Evolutionary conservation across 192 early-diverging fungal species (phyloP).

Genomic region (Backusella macrospora): DNA sequence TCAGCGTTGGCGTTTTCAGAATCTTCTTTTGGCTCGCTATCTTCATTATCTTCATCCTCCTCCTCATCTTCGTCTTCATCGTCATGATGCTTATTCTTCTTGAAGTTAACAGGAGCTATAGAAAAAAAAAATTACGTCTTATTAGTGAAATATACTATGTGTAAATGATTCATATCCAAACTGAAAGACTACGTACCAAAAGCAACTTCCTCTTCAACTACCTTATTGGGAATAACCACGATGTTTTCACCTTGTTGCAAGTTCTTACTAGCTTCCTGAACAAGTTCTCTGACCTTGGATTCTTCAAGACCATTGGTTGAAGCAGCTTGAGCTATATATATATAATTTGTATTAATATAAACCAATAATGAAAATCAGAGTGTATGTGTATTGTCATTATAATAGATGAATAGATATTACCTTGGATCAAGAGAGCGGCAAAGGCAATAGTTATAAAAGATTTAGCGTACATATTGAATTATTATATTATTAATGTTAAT

Average conservation of each 20-base stretch:
- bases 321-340: slow-evolving; percentile 9
- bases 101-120: not conserved
- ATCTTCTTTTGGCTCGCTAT: not conserved
- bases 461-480: slow-evolving; percentile 14
- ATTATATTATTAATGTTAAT: not conserved
- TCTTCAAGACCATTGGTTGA: not conserved
- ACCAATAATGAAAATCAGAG: not conserved
- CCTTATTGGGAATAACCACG: not conserved
- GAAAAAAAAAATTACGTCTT: not conserved
- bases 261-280: not conserved
- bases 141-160: not conserved
- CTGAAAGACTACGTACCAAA: not conserved
- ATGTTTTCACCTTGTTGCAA: not conserved
- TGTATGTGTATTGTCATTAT: not conserved
- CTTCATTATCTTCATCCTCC: no score
- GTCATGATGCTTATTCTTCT: slow-evolving; percentile 3
- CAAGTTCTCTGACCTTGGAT: not conserved
- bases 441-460: not conserved
- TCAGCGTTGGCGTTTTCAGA: not conserved
- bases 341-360: not conserved
- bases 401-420: not conserved
- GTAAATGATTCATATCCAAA: not conserved
- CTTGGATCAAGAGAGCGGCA: slow-evolving; percentile 13
- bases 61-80: not conserved
- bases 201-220: not conserved